phyloP scores from a whole-genome alignment of 2,329 filamentous ascomycete genomes.

The Celoporthe dispersa region DNA sequence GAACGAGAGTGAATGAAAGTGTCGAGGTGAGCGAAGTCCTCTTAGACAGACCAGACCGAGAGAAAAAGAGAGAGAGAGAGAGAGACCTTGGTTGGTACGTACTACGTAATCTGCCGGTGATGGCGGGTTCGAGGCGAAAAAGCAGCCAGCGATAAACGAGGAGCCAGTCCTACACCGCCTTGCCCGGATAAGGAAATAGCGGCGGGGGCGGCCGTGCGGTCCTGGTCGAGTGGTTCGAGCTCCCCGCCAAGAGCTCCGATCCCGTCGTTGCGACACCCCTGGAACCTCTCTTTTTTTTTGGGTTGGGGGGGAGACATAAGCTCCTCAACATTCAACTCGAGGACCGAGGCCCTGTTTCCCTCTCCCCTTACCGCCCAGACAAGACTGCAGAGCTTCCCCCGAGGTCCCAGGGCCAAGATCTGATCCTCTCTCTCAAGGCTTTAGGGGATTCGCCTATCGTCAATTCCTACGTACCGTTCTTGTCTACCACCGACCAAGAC shows the following conservation, averaged over 20 bases:
- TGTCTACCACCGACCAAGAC: neutral
- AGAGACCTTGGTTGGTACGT: no score
- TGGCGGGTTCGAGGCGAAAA: neutral
- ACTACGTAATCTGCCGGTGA: neutral
- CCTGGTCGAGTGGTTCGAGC: neutral
- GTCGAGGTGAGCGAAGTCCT: no score
- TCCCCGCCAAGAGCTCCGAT: slow-evolving; percentile 5
- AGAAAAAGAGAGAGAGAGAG: no score
- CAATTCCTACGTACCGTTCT: neutral
- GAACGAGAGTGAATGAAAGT: neutral
- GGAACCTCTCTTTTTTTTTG: neutral
- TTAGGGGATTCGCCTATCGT: neutral
- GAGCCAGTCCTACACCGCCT: neutral
- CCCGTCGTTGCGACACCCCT: neutral
- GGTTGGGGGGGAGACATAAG: no score
- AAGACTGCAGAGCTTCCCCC: neutral
- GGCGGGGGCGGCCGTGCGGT: neutral
- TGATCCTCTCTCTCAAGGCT: neutral
- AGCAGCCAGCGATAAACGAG: neutral
- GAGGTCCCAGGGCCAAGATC: neutral
- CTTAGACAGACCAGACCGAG: no score
- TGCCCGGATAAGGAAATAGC: neutral
- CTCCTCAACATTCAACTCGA: neutral
- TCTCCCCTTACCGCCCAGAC: neutral
- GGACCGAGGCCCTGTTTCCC: neutral